Evolutionary conservation across 768 basidiomycete species (phyloP).

Genomic region (Hysterangium stoloniferum): DNA sequence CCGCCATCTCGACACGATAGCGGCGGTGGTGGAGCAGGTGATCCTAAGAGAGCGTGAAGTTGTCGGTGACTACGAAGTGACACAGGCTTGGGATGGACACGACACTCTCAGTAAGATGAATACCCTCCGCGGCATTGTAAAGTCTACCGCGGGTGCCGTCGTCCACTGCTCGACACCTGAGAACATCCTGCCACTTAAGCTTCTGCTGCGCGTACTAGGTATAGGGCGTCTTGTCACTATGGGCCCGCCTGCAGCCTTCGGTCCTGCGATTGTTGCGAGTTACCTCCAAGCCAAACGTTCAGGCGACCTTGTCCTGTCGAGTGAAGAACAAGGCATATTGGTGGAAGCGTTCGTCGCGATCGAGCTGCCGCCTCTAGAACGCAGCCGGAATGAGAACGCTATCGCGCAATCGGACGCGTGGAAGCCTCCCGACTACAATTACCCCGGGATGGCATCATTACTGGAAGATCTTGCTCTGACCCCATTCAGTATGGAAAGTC

Average conservation of each 20-base stretch:
- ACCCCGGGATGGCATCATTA: too few species aligned
- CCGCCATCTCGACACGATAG: conserved; percentile 15
- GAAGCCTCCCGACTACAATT: too few species aligned
- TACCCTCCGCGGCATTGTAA: background rate
- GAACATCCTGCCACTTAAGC: conserved; percentile 6
- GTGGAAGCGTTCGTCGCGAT: conserved; percentile 30
- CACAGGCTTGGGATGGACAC: background rate
- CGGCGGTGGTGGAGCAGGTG: conserved; percentile 20
- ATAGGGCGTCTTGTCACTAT: conserved; percentile 28
- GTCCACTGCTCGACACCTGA: too few species aligned
- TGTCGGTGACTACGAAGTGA: background rate
- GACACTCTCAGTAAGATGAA: background rate
- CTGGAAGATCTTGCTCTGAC: background rate
- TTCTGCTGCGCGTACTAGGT: conserved; percentile 28
- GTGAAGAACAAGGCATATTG: conserved; percentile 41
- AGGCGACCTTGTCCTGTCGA: conserved; percentile 26
- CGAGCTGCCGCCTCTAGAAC: conserved; percentile 22
- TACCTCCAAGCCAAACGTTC: conserved; percentile 33
- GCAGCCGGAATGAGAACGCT: conserved; percentile 11
- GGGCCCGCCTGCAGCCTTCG: conserved; percentile 27
- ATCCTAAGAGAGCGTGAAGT: conserved; percentile 18
- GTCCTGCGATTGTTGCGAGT: conserved; percentile 35
- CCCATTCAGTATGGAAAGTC: background rate
- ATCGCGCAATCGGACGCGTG: too few species aligned
- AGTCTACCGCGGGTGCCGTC: too few species aligned